Base-by-base conservation (phyloP, 352 stramenopile species). In the Pythium brassicae region DNA sequence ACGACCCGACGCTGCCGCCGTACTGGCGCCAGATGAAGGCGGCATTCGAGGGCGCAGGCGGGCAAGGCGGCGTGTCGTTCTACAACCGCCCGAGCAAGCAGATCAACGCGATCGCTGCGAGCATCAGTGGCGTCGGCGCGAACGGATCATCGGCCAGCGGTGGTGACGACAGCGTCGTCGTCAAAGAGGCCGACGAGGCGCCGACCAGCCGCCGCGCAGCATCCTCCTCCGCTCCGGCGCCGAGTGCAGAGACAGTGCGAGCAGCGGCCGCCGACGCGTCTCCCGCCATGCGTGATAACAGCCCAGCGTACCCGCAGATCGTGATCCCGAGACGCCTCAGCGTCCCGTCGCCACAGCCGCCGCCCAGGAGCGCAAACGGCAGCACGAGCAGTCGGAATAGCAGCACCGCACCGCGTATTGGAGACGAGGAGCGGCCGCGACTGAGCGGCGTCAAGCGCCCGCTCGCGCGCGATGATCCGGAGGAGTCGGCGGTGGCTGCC, bases 11-110 rank as follows among this genome's bases (percentile, higher is more conserved):
- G 29, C 32, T 59, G 32, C 53, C 53, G 19, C 20, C 23, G 20
- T 51, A 59, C 53, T 59, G 53, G 53, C 20, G 29, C 22, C 15
- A 46, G 1, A 23, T 59, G 32, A 32, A 53, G 17, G 40, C 42
- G 29, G 53, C 53, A 22, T 59, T 59, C 15, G 22, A 23, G 17
- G 27, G 29, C 20, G 45, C 45, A 4, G 53, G 39, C 15, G 53
- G 53, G 1, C 53, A 37, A 17, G 20, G 22, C 44, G 27, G 49
- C 26, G 23, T 49, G 15, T 53, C 53, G 22, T 45, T 42, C 32
- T 45, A 39, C 46, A 15, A 26, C 27, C 46, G 46, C 8, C 25
- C 44, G 9, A n/a, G 19, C 23, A 50, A 50, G 25, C 23, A 50
- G 45, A 6, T 17, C 26, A 26, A 40, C 26, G 46, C 26, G 14